Evolutionary conservation across 176 grass and related monocot genomes (phyloP).

Genomic region (Stipa capillata): DNA sequence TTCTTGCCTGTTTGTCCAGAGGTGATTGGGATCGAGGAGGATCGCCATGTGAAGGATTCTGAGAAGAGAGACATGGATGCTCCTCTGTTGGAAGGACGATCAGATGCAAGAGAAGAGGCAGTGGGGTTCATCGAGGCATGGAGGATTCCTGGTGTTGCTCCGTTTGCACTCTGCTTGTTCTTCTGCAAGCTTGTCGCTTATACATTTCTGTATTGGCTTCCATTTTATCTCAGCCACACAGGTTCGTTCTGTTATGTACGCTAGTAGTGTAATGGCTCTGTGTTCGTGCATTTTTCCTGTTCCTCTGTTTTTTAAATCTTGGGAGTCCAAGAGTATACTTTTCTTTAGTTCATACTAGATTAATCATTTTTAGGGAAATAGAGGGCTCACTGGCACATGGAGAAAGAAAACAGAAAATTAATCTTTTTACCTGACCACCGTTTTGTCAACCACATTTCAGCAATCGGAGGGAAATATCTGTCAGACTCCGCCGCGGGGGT

Average conservation of each 20-base stretch:
- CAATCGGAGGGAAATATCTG: slow-evolving; percentile 59
- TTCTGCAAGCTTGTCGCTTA: slow-evolving; percentile 90
- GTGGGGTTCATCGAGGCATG: slow-evolving; percentile 79
- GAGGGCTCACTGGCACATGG: neutral
- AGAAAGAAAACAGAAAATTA: neutral
- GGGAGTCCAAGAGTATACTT: no score
- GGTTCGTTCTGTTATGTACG: slow-evolving; percentile 28
- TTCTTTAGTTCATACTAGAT: neutral
- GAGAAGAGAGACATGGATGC: slow-evolving; percentile 38
- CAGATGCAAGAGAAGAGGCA: slow-evolving; percentile 25
- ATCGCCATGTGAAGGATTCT: slow-evolving; percentile 21
- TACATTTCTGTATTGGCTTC: slow-evolving; percentile 84
- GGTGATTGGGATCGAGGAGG: slow-evolving; percentile 43
- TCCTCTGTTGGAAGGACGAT: slow-evolving; percentile 35
- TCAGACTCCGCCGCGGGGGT: slow-evolving; percentile 43
- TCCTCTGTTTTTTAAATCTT: no score
- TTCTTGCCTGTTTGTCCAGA: slow-evolving; percentile 59
- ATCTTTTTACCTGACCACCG: neutral
- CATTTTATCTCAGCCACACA: slow-evolving; percentile 91
- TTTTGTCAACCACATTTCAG: slow-evolving; percentile 30
- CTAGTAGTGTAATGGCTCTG: neutral
- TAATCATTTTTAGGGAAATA: neutral
- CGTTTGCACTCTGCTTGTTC: slow-evolving; percentile 72
- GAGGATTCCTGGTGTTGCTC: slow-evolving; percentile 70
- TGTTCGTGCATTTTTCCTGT: no score